phyloP scores from a whole-genome alignment of 345 rosid genomes.

The Citrus mangshanensis region DNA sequence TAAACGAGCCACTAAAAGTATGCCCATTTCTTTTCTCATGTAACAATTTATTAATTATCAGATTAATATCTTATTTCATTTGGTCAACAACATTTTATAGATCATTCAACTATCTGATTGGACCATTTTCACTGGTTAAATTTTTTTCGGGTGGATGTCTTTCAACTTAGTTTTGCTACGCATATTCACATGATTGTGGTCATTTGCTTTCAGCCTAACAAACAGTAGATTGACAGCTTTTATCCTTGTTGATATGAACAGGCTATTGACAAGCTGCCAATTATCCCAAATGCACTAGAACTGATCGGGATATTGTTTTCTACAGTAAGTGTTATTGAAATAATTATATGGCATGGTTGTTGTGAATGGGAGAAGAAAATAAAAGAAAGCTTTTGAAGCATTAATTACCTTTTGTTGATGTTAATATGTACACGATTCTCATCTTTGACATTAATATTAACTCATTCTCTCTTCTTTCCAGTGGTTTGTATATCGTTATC shows the following conservation, averaged over 20 bases:
- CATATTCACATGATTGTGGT: too few species aligned
- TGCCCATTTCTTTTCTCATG: background rate
- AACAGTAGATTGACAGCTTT: slow-evolving; percentile 4
- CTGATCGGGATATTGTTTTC: slow-evolving; percentile 77
- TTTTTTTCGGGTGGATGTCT: background rate
- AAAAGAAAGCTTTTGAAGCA: background rate
- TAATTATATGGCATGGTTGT: background rate
- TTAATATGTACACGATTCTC: background rate
- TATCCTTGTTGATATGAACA: slow-evolving; percentile 16
- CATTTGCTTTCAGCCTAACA: slow-evolving; percentile 1
- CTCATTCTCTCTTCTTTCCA: slow-evolving; percentile 29
- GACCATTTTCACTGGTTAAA: background rate
- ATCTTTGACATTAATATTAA: slow-evolving; percentile 12
- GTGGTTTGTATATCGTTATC: slow-evolving; percentile 95
- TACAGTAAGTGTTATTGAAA: slow-evolving; percentile 41
- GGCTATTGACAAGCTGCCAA: slow-evolving; percentile 79
- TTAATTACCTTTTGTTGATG: background rate
- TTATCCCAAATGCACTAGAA: slow-evolving; percentile 65
- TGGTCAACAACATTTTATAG: background rate
- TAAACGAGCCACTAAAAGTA: background rate
- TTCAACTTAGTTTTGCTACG: background rate
- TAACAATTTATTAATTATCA: background rate
- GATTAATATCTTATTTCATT: background rate
- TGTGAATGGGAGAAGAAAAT: background rate
- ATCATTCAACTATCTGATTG: background rate